Conservation (phyloP, 179 eudicot species). For the Silene vulgaris region DNA sequence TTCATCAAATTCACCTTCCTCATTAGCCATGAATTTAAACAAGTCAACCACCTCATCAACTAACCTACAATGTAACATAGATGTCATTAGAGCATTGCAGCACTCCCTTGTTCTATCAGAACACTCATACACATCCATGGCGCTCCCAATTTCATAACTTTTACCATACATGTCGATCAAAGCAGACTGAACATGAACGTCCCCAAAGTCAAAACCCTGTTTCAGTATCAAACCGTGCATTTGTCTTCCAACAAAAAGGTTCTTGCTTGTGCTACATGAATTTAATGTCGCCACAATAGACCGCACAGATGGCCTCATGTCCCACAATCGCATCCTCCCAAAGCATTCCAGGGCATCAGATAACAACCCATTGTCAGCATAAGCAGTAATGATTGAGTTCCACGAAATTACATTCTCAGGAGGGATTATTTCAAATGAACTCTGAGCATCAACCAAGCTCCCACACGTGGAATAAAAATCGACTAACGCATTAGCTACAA, state of each 20-base stretch:
- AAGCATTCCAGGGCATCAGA: constrained; percentile 44
- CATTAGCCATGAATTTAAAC: constrained; percentile 53
- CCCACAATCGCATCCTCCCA: constrained; percentile 45
- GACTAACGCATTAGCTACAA: constrained; percentile 61
- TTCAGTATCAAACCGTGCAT: constrained; percentile 52
- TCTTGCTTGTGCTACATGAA: constrained; percentile 37
- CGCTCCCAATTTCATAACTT: constrained; percentile 48
- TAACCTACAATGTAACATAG: constrained; percentile 42
- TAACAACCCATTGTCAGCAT: constrained; percentile 38
- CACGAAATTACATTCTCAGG: constrained; percentile 57
- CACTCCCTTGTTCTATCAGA: constrained; percentile 38
- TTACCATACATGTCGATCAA: constrained; percentile 78
- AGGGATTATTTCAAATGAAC: constrained; percentile 49
- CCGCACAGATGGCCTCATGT: constrained; percentile 52
- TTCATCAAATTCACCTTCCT: constrained; percentile 50
- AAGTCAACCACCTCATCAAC: constrained; percentile 52
- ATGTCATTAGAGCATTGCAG: constrained; percentile 66
- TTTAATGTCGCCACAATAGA: constrained; percentile 57
- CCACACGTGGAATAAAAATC: constrained; percentile 69
- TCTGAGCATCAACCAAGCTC: constrained; percentile 40
- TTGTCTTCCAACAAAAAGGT: constrained; percentile 46
- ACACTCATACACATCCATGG: constrained; percentile 39
- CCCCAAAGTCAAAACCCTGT: constrained; percentile 40
- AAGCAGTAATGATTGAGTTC: constrained; percentile 58
- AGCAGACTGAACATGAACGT: constrained; percentile 56